A percentile compares a stretch with the other conserved stretches of the same genome.
These are phyloP conservation scores for Ophiostoma sp. DNA, from an alignment of 2,329 filamentous ascomycete species.

Conservation along the genomic window DNA sequence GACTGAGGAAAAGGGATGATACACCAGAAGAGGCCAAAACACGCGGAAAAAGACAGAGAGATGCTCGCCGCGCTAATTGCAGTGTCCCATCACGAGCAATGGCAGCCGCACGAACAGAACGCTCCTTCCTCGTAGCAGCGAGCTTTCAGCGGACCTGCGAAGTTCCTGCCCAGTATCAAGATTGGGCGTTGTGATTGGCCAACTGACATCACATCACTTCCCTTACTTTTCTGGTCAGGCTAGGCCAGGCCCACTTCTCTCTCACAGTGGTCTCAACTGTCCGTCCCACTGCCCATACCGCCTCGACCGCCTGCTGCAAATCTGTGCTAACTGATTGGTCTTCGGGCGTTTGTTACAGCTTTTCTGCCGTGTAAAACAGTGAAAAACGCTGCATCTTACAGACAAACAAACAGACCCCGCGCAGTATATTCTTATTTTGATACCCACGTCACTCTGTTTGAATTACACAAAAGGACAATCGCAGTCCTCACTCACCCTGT, in stretches of 20 bases:
- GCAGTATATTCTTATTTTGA: not conserved
- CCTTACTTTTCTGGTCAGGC: too few relatives aligned
- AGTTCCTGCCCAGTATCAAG: not conserved
- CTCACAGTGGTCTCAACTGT: not conserved
- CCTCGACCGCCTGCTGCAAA: not conserved
- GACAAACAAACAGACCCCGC: not conserved
- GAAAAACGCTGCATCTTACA: not conserved
- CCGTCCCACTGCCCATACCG: not conserved
- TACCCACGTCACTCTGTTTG: not conserved
- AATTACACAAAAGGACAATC: not conserved
- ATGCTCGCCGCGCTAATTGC: constrained; percentile 24
- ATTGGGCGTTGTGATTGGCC: not conserved
- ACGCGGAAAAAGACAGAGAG: constrained; percentile 18
- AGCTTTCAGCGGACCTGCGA: not conserved
- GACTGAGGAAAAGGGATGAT: constrained; percentile 16
- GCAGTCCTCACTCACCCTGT: too few relatives aligned
- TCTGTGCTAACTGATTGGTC: constrained; percentile 15
- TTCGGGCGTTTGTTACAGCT: not conserved
- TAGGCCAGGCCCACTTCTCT: not conserved
- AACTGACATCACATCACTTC: not conserved
- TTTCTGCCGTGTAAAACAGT: not conserved
- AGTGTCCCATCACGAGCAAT: constrained; percentile 21
- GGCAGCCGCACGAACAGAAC: constrained; percentile 4
- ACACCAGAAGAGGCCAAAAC: constrained; percentile 21
- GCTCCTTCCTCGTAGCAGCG: not conserved